phyloP scores from a whole-genome alignment of 2,329 filamentous ascomycete species.

The Penicillium janthinellum region DNA sequence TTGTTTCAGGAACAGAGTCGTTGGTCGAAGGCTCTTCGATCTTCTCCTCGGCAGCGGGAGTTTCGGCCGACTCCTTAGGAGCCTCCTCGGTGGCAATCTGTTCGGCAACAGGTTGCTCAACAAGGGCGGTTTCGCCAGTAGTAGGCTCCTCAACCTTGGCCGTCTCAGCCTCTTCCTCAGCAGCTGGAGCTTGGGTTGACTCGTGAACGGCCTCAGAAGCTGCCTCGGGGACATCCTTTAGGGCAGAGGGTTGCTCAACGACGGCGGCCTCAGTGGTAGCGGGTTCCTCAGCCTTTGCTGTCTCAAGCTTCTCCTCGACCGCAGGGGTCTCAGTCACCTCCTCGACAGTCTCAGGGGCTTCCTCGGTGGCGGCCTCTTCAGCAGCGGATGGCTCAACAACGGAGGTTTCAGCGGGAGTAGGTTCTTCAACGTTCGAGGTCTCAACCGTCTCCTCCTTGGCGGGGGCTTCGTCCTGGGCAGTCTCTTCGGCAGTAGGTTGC shows the following conservation, averaged over 20 bases:
- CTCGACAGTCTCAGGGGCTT: neutral
- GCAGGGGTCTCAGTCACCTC: neutral
- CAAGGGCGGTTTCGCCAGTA: neutral
- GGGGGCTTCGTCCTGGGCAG: no score
- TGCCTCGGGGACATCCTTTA: neutral
- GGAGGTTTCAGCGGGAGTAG: neutral
- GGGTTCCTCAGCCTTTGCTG: neutral
- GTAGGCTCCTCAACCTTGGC: neutral
- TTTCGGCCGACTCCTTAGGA: neutral
- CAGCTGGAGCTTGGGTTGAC: neutral
- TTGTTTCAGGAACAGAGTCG: slow-evolving; percentile 22
- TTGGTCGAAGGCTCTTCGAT: neutral
- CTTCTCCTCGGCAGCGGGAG: neutral
- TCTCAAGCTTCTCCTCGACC: neutral
- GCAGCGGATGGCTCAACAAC: slow-evolving; percentile 6
- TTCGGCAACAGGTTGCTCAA: slow-evolving; percentile 15
- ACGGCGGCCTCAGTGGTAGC: neutral
- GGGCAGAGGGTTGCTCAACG: neutral
- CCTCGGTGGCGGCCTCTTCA: slow-evolving; percentile 10
- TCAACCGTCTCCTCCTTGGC: neutral
- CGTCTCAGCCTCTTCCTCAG: neutral
- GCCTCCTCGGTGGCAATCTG: neutral
- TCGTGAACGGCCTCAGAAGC: neutral
- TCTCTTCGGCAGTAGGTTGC: no score
- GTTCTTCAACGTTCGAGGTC: neutral